Conservation (phyloP, 2,329 filamentous ascomycete species). For the Eutypella sp. region DNA sequence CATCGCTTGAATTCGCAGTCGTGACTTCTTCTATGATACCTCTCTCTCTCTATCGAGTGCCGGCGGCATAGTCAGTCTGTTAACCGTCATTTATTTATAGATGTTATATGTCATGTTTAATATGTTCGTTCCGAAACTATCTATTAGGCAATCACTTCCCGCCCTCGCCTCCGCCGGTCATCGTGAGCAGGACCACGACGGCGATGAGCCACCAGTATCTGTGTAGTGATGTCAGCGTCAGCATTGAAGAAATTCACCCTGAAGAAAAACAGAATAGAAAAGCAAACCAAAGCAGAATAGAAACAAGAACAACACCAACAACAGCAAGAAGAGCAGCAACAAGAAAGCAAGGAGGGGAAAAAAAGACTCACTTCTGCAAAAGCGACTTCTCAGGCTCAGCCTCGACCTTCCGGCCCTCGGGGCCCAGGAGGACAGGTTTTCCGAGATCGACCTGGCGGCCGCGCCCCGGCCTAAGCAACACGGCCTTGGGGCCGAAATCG, state of each 20-base stretch:
- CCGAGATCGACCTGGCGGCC: constrained; percentile 58
- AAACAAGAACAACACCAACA: not conserved
- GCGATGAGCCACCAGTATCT: constrained; percentile 65
- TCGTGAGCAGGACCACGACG: constrained; percentile 46
- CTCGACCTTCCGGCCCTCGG: constrained; percentile 54
- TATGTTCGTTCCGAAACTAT: too few relatives aligned
- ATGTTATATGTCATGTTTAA: too few relatives aligned
- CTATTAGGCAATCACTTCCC: constrained; percentile 40
- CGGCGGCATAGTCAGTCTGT: too few relatives aligned
- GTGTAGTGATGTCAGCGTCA: constrained; percentile 28
- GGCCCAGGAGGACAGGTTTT: constrained; percentile 56
- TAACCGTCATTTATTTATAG: too few relatives aligned
- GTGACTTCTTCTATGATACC: too few relatives aligned
- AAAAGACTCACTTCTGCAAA: constrained; percentile 56
- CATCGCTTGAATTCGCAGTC: too few relatives aligned
- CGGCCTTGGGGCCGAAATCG: constrained; percentile 58
- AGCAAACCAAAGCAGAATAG: not conserved
- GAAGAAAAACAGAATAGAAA: not conserved
- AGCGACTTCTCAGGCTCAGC: constrained; percentile 58
- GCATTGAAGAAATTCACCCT: not conserved
- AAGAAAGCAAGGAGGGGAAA: not conserved
- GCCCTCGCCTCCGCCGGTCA: constrained; percentile 48
- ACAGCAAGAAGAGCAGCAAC: not conserved
- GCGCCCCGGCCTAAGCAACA: constrained; percentile 40
- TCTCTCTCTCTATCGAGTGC: too few relatives aligned